These are phyloP conservation scores for Phytopythium boreale DNA, from an alignment of 352 stramenopile species.

Conservation along the genomic window DNA sequence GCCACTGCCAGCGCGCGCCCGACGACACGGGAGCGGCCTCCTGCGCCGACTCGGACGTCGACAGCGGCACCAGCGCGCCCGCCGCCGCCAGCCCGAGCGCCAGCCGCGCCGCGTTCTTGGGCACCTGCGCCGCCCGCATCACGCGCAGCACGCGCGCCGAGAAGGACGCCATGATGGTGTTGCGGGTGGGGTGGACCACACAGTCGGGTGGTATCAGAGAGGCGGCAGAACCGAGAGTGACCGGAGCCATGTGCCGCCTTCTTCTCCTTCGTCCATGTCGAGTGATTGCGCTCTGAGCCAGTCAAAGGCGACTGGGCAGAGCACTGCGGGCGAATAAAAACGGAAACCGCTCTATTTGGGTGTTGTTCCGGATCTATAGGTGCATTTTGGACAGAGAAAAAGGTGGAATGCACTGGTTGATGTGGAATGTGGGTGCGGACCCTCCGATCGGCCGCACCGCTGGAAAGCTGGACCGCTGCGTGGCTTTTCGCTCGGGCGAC, in stretches of 20 bases:
- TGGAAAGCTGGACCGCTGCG: not conserved
- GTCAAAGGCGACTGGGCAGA: not conserved
- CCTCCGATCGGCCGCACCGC: not conserved
- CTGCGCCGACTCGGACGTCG: not conserved
- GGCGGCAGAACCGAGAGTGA: not conserved
- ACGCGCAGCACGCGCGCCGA: not conserved
- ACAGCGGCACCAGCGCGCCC: not conserved
- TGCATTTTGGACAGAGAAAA: not conserved
- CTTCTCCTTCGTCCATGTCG: too few species aligned
- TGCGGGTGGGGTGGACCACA: too few species aligned
- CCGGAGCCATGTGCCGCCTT: too few species aligned
- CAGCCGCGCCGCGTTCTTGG: not conserved
- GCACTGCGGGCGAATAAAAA: not conserved
- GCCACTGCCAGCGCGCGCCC: not conserved
- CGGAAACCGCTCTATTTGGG: slow-evolving; percentile 1
- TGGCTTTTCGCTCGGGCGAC: slow-evolving; percentile 1
- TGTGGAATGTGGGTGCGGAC: not conserved
- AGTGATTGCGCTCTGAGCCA: not conserved
- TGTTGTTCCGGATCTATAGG: not conserved
- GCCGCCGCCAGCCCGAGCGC: not conserved
- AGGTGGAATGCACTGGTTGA: not conserved
- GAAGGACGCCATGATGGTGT: not conserved
- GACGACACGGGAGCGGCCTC: not conserved
- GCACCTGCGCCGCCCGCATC: not conserved
- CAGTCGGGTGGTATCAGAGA: too few species aligned